Percentiles rank a stretch among this genome's conserved stretches.
Conservation (phyloP, 352 stramenopile genomes). For the Globisporangium abappressorium region DNA sequence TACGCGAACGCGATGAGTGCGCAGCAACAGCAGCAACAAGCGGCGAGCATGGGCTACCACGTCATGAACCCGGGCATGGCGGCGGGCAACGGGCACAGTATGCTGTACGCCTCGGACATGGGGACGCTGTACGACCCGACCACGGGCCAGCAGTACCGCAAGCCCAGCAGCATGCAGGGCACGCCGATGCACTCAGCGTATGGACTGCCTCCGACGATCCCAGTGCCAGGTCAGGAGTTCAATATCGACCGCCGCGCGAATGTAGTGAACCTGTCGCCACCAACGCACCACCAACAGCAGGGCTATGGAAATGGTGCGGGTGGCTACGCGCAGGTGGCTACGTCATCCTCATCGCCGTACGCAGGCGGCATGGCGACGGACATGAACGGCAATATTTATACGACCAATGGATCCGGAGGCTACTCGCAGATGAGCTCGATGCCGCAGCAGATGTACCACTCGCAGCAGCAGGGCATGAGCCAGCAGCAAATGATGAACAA, state of each 20-base stretch:
- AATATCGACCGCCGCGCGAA: slow-evolving; percentile 42
- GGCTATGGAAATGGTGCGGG: neutral
- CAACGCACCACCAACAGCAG: slow-evolving; percentile 7
- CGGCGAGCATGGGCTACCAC: slow-evolving; percentile 20
- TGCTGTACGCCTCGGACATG: slow-evolving; percentile 50
- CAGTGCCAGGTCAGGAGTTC: slow-evolving; percentile 29
- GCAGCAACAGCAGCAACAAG: slow-evolving; percentile 22
- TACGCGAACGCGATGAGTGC: slow-evolving; percentile 25
- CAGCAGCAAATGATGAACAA: slow-evolving; percentile 25
- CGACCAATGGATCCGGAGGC: slow-evolving; percentile 28
- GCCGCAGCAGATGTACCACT: slow-evolving; percentile 37
- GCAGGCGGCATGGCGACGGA: slow-evolving; percentile 16
- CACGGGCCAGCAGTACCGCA: slow-evolving; percentile 52
- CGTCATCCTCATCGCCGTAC: slow-evolving; percentile 12
- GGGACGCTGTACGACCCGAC: slow-evolving; percentile 45
- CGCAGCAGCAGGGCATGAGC: slow-evolving; percentile 17
- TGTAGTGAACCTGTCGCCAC: slow-evolving; percentile 34
- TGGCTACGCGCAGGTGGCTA: neutral
- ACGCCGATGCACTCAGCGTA: slow-evolving; percentile 22
- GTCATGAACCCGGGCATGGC: slow-evolving; percentile 19
- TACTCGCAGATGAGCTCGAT: slow-evolving; percentile 16
- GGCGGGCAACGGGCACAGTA: slow-evolving; percentile 15
- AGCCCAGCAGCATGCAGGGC: slow-evolving; percentile 28
- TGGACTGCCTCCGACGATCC: slow-evolving; percentile 30
- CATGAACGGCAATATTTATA: slow-evolving; percentile 53